A percentile compares a stretch with the other conserved stretches of the same genome.
phyloP scores from a whole-genome alignment of 345 rosid genomes.

The Arabidopsis suecica region DNA sequence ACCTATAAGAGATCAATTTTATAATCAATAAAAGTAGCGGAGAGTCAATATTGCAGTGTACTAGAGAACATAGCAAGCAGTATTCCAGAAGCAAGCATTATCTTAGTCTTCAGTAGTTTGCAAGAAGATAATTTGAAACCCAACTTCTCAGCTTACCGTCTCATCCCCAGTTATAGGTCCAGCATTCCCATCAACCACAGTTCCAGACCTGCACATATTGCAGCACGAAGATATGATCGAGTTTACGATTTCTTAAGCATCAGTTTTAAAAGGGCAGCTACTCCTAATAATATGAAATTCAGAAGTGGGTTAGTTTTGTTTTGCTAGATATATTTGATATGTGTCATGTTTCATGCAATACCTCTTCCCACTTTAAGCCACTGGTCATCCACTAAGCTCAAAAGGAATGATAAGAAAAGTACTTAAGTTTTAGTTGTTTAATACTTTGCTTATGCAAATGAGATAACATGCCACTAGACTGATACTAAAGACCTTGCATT shows the following conservation, averaged over 20 bases:
- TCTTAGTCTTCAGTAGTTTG: slow-evolving; percentile 5
- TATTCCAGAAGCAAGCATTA: not conserved
- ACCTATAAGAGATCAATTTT: slow-evolving; percentile 56
- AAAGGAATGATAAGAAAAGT: slow-evolving; percentile 11
- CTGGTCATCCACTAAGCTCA: slow-evolving; percentile 7
- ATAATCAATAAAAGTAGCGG: slow-evolving; percentile 5
- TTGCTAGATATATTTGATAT: not conserved
- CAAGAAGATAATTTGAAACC: slow-evolving; percentile 22
- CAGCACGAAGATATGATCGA: slow-evolving; percentile 32
- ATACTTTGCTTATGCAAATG: slow-evolving; percentile 19
- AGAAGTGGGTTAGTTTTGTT: slow-evolving; percentile 4
- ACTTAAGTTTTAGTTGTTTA: slow-evolving; percentile 1
- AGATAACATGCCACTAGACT: slow-evolving; percentile 3
- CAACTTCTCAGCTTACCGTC: slow-evolving; percentile 60
- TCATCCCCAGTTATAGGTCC: slow-evolving; percentile 94
- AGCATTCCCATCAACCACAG: slow-evolving; percentile 85
- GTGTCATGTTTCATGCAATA: slow-evolving; percentile 13
- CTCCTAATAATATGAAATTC: not conserved
- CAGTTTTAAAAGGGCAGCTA: not conserved
- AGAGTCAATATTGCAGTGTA: slow-evolving; percentile 1
- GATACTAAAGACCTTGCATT: not conserved
- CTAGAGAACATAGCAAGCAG: not conserved
- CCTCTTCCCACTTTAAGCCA: not conserved
- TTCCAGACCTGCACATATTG: slow-evolving; percentile 78
- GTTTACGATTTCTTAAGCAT: slow-evolving; percentile 1